Evolutionary conservation across 2,329 filamentous ascomycete genomes (phyloP).

Genomic region (Penicillium occitanis): DNA sequence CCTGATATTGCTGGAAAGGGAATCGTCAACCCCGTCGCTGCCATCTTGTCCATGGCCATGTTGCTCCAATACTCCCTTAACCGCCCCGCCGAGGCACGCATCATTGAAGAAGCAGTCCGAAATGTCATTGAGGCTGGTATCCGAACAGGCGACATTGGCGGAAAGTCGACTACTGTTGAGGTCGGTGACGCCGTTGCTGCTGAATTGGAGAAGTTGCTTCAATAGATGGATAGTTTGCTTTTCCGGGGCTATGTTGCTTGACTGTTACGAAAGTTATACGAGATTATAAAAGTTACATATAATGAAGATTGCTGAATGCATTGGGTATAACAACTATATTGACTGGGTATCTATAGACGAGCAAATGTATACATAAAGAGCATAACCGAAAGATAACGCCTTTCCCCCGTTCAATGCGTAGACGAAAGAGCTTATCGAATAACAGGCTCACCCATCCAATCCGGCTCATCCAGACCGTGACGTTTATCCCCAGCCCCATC

Average conservation of each 20-base stretch:
- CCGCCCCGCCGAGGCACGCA: slow-evolving; percentile 71
- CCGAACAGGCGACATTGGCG: slow-evolving; percentile 82
- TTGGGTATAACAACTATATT: slow-evolving; percentile 1
- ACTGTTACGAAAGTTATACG: slow-evolving; percentile 2
- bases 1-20: slow-evolving; percentile 91
- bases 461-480: slow-evolving; percentile 42
- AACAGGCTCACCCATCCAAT: slow-evolving; percentile 53
- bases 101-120: slow-evolving; percentile 78
- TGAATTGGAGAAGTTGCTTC: slow-evolving; percentile 69
- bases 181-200: slow-evolving; percentile 80
- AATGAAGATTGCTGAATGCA: slow-evolving; percentile 3
- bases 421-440: slow-evolving; percentile 36
- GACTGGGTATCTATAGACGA: slow-evolving; percentile 18
- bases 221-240: slow-evolving; percentile 20
- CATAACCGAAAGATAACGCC: slow-evolving; percentile 1
- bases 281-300: slow-evolving; percentile 8
- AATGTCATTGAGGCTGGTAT: slow-evolving; percentile 76
- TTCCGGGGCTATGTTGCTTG: neutral
- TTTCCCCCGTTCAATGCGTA: neutral
- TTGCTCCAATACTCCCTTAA: slow-evolving; percentile 91
- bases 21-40: slow-evolving; percentile 88
- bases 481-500: slow-evolving; percentile 27
- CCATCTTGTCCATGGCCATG: slow-evolving; percentile 90
- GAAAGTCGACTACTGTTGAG: slow-evolving; percentile 68
- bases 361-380: neutral